These are phyloP conservation scores for Marasmius fiardii DNA, from an alignment of 1,284 basidiomycete genomes.

Conservation along the genomic window DNA sequence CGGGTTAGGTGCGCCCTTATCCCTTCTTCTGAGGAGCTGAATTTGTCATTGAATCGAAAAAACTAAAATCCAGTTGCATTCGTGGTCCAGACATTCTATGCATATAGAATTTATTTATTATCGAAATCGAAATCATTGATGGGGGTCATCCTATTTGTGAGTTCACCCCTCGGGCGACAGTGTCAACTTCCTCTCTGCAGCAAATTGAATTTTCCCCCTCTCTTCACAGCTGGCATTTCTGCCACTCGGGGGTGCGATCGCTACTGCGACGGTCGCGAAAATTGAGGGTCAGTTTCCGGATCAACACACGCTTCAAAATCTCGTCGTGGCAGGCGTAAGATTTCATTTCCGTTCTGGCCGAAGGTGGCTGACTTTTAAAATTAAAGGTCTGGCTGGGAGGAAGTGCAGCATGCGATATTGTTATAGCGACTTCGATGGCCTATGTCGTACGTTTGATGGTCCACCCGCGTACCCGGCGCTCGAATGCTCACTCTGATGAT, in stretches of 20 bases:
- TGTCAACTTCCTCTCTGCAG: not conserved
- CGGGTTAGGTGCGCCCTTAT: not conserved
- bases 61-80: not conserved
- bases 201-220: not conserved
- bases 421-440: not conserved
- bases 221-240: slow-evolving; percentile 15
- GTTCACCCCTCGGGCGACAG: not conserved
- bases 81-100: not conserved
- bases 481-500: too few species aligned
- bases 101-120: not conserved
- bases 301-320: too few species aligned
- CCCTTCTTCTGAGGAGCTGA: too few species aligned
- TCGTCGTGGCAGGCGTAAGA: slow-evolving; percentile 19
- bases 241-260: not conserved
- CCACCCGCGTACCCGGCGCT: too few species aligned
- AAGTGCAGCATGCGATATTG: not conserved
- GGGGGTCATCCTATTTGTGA: not conserved
- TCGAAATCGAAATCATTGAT: not conserved
- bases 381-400: not conserved
- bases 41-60: not conserved
- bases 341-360: not conserved
- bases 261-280: too few species aligned
- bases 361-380: not conserved
- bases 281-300: too few species aligned
- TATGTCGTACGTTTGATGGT: not conserved